phyloP scores from a whole-genome alignment of 768 basidiomycete genomes.

The Kwoniella heveanensis region DNA sequence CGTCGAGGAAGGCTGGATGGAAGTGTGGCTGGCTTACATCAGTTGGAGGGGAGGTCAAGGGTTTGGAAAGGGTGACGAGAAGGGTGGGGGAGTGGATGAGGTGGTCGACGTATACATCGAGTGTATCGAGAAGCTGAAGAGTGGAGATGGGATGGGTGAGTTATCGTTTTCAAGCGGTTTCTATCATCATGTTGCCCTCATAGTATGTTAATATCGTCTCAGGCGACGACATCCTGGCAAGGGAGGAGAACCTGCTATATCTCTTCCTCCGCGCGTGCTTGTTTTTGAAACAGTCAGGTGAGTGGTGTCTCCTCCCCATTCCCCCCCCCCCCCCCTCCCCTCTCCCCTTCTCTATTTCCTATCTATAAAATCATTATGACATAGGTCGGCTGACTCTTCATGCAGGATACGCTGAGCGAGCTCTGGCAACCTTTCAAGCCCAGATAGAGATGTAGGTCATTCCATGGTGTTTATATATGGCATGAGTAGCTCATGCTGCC shows the following conservation, averaged over 20 bases:
- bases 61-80: slow-evolving; percentile 35
- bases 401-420: slow-evolving; percentile 56
- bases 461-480: too few relatives aligned
- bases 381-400: background rate
- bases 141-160: background rate
- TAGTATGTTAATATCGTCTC: background rate
- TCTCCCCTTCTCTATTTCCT: too few relatives aligned
- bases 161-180: background rate
- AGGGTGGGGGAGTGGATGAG: slow-evolving; percentile 47
- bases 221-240: slow-evolving; percentile 29
- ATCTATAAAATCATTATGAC: too few relatives aligned
- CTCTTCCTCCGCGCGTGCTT: slow-evolving; percentile 53
- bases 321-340: too few relatives aligned
- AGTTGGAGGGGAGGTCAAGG: slow-evolving; percentile 53
- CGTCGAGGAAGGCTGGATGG: slow-evolving; percentile 43
- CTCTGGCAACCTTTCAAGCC: slow-evolving; percentile 55
- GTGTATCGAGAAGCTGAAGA: slow-evolving; percentile 37
- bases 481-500: background rate
- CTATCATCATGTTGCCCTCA: background rate
- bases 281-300: slow-evolving; percentile 56
- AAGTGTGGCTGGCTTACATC: slow-evolving; percentile 55
- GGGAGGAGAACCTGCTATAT: slow-evolving; percentile 57
- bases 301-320: slow-evolving; percentile 15
- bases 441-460: slow-evolving; percentile 56
- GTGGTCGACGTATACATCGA: slow-evolving; percentile 53